Conservation (phyloP, 2,329 filamentous ascomycete genomes). For the Tetracladium maxilliforme region DNA sequence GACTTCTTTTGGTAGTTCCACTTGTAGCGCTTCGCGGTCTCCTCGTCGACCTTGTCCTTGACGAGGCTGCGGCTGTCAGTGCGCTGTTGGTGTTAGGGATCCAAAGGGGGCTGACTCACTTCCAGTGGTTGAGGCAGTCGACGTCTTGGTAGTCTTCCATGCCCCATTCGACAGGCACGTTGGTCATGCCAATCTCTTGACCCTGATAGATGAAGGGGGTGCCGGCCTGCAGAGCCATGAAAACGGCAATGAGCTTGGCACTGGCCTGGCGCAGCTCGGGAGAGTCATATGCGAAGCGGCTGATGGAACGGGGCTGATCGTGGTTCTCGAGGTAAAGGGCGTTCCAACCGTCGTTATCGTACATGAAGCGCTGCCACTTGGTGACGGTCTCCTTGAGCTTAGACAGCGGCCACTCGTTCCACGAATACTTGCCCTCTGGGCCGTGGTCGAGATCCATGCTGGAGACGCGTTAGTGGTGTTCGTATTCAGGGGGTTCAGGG, state of each 20-base stretch:
- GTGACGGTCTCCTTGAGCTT: constrained; percentile 28
- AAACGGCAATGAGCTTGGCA: constrained; percentile 37
- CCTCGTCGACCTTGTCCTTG: constrained; percentile 21
- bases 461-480: constrained; percentile 2
- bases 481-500: constrained; percentile 1
- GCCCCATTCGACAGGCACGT: constrained; percentile 38
- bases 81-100: too few species aligned
- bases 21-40: constrained; percentile 20
- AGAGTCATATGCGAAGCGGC: constrained; percentile 25
- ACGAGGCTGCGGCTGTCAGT: too few species aligned
- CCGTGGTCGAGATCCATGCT: constrained; percentile 35
- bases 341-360: constrained; percentile 37
- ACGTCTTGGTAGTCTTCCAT: constrained; percentile 58
- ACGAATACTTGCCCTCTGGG: constrained; percentile 28
- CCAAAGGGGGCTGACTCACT: constrained; percentile 16
- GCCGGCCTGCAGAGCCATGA: constrained; percentile 32
- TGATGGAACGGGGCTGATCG: constrained; percentile 35
- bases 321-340: constrained; percentile 43
- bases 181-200: constrained; percentile 43
- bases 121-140: constrained; percentile 37
- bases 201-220: constrained; percentile 46
- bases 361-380: constrained; percentile 35
- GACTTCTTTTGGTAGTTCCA: constrained; percentile 41
- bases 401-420: constrained; percentile 29
- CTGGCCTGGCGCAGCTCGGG: constrained; percentile 23